These are phyloP conservation scores for Pittosporum tobira DNA, from an alignment of 129 eudicot species.

Conservation along the genomic window DNA sequence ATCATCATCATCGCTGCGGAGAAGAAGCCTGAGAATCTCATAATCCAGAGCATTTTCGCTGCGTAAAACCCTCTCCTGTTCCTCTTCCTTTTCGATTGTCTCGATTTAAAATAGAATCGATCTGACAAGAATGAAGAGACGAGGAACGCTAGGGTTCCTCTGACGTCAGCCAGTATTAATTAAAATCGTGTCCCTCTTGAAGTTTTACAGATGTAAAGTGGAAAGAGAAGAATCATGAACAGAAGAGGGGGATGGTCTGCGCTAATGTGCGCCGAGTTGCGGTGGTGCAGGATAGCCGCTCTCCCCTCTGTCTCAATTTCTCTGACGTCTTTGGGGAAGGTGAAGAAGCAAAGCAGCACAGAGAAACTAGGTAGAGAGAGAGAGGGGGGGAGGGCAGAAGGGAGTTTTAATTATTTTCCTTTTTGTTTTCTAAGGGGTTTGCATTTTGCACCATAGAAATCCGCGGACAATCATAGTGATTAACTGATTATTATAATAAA, in stretches of 20 bases:
- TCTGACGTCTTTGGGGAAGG: constrained; percentile 12
- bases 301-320: constrained; percentile 5
- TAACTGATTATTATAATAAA: too few relatives aligned
- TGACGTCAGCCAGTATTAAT: constrained; percentile 40
- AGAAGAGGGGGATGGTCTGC: background rate
- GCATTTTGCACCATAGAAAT: constrained; percentile 20
- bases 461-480: constrained; percentile 11
- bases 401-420: background rate
- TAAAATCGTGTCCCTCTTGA: background rate
- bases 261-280: constrained; percentile 23
- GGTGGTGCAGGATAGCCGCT: constrained; percentile 9
- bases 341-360: constrained; percentile 14
- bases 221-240: constrained; percentile 23
- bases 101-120: constrained; percentile 22
- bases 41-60: constrained; percentile 68
- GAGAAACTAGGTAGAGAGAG: background rate
- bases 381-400: constrained; percentile 21
- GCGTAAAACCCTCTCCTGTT: constrained; percentile 10
- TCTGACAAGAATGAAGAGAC: constrained; percentile 17
- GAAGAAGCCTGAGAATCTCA: constrained; percentile 59
- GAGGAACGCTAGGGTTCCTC: constrained; percentile 48
- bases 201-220: constrained; percentile 17
- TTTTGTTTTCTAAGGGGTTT: background rate
- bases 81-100: constrained; percentile 13
- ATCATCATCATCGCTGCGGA: constrained; percentile 64